Conservation (phyloP, 441 rosid genomes). For the Viola pubescens region DNA sequence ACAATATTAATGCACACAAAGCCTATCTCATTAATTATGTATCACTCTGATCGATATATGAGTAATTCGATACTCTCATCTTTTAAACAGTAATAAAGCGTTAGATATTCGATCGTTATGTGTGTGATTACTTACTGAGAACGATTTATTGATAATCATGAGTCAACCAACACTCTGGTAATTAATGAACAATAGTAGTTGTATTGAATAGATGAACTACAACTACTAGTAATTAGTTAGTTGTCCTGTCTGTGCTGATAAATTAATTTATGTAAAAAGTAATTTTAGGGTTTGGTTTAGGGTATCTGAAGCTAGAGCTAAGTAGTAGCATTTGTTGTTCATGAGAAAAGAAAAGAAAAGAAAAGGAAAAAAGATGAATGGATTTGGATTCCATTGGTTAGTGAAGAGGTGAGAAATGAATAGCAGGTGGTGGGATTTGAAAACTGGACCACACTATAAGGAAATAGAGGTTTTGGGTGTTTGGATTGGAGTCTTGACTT, state of each 20-base stretch:
- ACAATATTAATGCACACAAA: no score
- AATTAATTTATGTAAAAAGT: background rate
- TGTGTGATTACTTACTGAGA: no score
- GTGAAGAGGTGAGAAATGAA: slow-evolving; percentile 11
- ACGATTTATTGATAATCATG: no score
- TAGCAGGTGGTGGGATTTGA: slow-evolving; percentile 3
- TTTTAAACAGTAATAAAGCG: no score
- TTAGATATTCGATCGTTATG: no score
- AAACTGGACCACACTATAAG: slow-evolving; percentile 1
- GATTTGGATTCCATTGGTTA: slow-evolving; percentile 3
- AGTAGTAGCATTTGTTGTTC: background rate
- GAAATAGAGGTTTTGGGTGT: background rate
- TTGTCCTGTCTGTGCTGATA: background rate
- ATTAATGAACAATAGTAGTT: no score
- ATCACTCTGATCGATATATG: no score
- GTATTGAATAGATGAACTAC: no score
- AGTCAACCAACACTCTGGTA: no score
- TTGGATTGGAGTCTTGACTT: background rate
- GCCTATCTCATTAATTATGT: no score
- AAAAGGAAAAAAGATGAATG: background rate
- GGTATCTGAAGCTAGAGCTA: background rate
- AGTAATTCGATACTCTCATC: no score
- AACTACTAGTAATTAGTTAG: no score
- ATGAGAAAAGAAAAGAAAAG: background rate
- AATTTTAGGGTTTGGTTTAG: background rate